Percentiles rank a stretch among this genome's conserved stretches.
Evolutionary conservation across 2,329 filamentous ascomycete species (phyloP).

Genomic region (Aureobasidium melanogenum): DNA sequence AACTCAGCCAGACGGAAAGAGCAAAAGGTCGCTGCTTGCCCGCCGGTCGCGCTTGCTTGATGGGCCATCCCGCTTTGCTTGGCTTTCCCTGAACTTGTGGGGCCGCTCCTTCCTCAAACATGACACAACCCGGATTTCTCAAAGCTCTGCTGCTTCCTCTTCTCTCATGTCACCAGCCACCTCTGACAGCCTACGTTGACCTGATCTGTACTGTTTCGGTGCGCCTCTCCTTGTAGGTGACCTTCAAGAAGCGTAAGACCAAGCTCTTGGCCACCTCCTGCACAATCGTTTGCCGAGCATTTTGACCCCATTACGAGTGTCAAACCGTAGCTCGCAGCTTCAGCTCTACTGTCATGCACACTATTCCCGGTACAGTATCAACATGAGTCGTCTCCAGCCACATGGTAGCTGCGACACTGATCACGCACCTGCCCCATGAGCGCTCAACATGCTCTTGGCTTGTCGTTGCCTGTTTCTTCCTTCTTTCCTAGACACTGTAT

Average conservation of each 20-base stretch:
- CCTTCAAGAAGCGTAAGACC: not conserved
- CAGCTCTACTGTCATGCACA: not conserved
- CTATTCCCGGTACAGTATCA: conserved; percentile 5
- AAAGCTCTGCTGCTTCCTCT: not conserved
- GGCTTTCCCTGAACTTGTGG: not conserved
- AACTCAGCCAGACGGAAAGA: not conserved
- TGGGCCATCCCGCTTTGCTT: not conserved
- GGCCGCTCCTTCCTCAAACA: not conserved
- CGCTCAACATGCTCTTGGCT: not conserved
- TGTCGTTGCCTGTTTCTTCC: not conserved
- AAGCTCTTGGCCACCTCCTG: not conserved
- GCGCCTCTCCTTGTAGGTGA: not conserved
- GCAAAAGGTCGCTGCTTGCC: not conserved
- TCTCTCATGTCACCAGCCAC: not conserved
- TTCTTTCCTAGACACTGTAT: not conserved
- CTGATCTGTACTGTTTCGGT: no score
- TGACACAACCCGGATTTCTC: not conserved
- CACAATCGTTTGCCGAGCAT: not conserved
- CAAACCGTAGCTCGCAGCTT: not conserved
- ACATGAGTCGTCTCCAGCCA: not conserved
- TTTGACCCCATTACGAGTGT: not conserved
- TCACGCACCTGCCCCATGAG: no score
- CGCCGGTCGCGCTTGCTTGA: no score
- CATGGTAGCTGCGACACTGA: not conserved
- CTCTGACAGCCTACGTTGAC: not conserved